phyloP scores from a whole-genome alignment of 2,329 filamentous ascomycete species.

The Dactylellina parvicollis region DNA sequence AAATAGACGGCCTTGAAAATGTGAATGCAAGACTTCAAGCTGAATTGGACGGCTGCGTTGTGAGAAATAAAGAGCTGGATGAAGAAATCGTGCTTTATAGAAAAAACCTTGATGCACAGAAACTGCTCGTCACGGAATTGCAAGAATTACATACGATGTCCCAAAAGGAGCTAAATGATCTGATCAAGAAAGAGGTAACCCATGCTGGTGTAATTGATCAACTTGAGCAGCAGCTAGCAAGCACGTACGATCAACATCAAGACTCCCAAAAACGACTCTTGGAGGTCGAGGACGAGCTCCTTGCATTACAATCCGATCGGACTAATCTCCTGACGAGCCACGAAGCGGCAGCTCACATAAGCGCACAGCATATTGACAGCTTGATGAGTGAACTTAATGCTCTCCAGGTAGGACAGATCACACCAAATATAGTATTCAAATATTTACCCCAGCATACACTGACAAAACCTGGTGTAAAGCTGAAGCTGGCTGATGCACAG shows the following conservation, averaged over 20 bases:
- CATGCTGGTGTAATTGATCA: conserved; percentile 92
- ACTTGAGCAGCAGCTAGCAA: conserved; percentile 93
- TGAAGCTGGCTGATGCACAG: conserved; percentile 71
- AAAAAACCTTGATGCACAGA: conserved; percentile 71
- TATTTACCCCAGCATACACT: neutral
- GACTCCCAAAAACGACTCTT: conserved; percentile 55
- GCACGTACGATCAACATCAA: conserved; percentile 93
- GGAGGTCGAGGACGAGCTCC: conserved; percentile 63
- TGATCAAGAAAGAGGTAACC: conserved; percentile 78
- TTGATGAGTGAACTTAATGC: conserved; percentile 75
- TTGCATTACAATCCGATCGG: conserved; percentile 75
- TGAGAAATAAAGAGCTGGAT: conserved; percentile 34
- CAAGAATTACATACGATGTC: conserved; percentile 56
- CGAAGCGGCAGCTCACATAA: conserved; percentile 69
- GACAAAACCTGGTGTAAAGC: conserved; percentile 65
- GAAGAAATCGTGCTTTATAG: conserved; percentile 65
- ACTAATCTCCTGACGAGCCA: conserved; percentile 63
- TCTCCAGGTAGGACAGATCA: conserved; percentile 72
- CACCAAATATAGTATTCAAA: conserved; percentile 54
- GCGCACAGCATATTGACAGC: conserved; percentile 75
- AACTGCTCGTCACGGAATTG: conserved; percentile 59
- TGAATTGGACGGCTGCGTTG: conserved; percentile 53
- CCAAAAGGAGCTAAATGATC: conserved; percentile 63
- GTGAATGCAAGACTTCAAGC: conserved; percentile 67
- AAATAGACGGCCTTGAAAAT: conserved; percentile 66